A percentile compares a stretch with the other conserved stretches of the same genome.
These are phyloP conservation scores for Hydrangea macrophylla DNA, from an alignment of 148 eudicot species.

Conservation along the genomic window DNA sequence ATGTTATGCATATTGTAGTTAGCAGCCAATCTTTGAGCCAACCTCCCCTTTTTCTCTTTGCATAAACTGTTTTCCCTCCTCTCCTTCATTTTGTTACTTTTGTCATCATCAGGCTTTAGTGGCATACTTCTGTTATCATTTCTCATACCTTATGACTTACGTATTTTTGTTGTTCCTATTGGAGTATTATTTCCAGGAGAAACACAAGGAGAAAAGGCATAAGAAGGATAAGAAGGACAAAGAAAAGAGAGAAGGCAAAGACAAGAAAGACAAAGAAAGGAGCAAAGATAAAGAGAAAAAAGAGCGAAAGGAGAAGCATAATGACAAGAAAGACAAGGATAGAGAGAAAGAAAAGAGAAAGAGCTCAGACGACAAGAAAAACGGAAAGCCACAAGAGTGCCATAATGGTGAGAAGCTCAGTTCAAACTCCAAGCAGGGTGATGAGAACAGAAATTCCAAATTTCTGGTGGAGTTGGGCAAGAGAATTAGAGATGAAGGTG, in stretches of 20 bases:
- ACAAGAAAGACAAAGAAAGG: slow-evolving; percentile 28
- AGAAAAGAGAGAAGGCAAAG: slow-evolving; percentile 34
- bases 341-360: slow-evolving; percentile 28
- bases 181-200: slow-evolving; percentile 22
- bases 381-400: slow-evolving; percentile 15
- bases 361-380: slow-evolving; percentile 23
- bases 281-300: slow-evolving; percentile 23
- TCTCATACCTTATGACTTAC: not conserved
- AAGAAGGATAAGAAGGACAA: slow-evolving; percentile 32
- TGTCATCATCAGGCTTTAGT: not conserved
- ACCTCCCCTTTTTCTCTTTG: not conserved
- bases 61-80: not conserved
- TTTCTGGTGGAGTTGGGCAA: slow-evolving; percentile 33
- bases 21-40: not conserved
- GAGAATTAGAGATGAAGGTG: slow-evolving; percentile 35
- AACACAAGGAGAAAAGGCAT: slow-evolving; percentile 31
- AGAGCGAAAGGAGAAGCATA: slow-evolving; percentile 37
- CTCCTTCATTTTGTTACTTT: not conserved
- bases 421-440: slow-evolving; percentile 25
- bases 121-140: not conserved
- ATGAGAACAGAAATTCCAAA: slow-evolving; percentile 16
- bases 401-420: slow-evolving; percentile 31
- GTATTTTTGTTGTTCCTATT: not conserved
- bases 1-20: not conserved
- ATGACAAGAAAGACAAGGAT: slow-evolving; percentile 32